These are phyloP conservation scores for Tulasnella sp. DNA, from an alignment of 768 basidiomycete species.

Conservation along the genomic window DNA sequence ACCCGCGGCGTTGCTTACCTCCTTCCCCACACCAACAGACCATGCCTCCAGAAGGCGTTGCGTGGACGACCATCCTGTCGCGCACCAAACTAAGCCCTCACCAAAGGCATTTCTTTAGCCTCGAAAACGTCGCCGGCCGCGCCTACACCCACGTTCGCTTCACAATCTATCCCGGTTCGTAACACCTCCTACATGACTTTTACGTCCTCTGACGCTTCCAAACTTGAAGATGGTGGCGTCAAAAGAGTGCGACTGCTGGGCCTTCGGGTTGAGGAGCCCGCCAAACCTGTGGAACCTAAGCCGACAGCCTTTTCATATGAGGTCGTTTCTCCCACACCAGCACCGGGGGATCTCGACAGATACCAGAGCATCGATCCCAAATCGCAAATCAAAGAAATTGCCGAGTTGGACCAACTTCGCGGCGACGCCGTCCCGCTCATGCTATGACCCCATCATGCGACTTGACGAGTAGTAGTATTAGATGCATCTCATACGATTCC, in stretches of 20 bases:
- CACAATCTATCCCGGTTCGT: conserved; percentile 63
- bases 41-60: conserved; percentile 20
- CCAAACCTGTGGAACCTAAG: neutral
- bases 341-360: no score
- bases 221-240: conserved; percentile 64
- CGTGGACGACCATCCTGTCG: conserved; percentile 66
- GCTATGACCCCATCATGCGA: no score
- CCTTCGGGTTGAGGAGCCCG: conserved; percentile 30
- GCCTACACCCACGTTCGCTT: conserved; percentile 74
- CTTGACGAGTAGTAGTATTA: no score
- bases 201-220: neutral
- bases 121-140: conserved; percentile 47
- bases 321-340: neutral
- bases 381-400: neutral
- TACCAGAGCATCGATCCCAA: neutral
- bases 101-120: conserved; percentile 77
- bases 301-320: neutral
- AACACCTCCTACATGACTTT: neutral
- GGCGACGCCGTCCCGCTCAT: no score
- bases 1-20: neutral
- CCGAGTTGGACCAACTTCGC: neutral
- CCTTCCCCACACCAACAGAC: neutral
- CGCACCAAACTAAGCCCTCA: conserved; percentile 78
- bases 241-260: conserved; percentile 85
- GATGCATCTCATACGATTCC: no score